Conservation (phyloP, 495 filamentous ascomycete genomes). For the Penicillium macrosclerotiorum region DNA sequence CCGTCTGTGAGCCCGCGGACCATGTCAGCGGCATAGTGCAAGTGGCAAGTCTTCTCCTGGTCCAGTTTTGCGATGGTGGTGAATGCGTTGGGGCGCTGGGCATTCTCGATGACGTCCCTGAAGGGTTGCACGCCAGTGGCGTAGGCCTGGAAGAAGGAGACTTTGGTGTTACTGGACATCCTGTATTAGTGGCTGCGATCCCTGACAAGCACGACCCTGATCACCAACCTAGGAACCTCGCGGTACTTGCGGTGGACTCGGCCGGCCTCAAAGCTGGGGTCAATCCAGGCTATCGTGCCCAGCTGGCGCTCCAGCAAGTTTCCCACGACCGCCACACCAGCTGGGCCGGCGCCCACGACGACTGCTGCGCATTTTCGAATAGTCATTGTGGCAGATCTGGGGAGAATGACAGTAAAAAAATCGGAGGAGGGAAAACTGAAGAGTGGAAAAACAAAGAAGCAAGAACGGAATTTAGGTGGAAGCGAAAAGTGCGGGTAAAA, state of each 20-base stretch:
- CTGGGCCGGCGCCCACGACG: slow-evolving; percentile 57
- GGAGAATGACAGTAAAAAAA: not conserved
- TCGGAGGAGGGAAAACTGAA: slow-evolving; percentile 1
- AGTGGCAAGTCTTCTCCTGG: slow-evolving; percentile 51
- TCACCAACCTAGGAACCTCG: slow-evolving; percentile 53
- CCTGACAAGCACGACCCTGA: not conserved
- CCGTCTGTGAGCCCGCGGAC: slow-evolving; percentile 49
- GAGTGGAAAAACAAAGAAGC: not conserved
- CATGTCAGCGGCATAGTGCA: slow-evolving; percentile 55
- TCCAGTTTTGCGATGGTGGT: slow-evolving; percentile 50
- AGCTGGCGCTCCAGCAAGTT: slow-evolving; percentile 55
- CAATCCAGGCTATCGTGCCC: slow-evolving; percentile 52
- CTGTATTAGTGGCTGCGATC: slow-evolving; percentile 8
- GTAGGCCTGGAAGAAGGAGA: slow-evolving; percentile 51
- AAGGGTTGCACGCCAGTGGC: slow-evolving; percentile 49
- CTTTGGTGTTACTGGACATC: slow-evolving; percentile 46
- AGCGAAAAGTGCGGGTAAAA: slow-evolving; percentile 6
- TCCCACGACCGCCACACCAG: slow-evolving; percentile 55
- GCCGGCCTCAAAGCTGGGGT: slow-evolving; percentile 51
- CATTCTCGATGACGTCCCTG: slow-evolving; percentile 43
- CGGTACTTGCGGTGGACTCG: slow-evolving; percentile 53
- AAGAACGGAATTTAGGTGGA: not conserved
- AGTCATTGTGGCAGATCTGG: slow-evolving; percentile 24
- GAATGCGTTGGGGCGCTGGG: slow-evolving; percentile 49
- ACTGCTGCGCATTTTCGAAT: slow-evolving; percentile 46